phyloP scores from a whole-genome alignment of 2,329 filamentous ascomycete species.

The Penicillium vulpinum region DNA sequence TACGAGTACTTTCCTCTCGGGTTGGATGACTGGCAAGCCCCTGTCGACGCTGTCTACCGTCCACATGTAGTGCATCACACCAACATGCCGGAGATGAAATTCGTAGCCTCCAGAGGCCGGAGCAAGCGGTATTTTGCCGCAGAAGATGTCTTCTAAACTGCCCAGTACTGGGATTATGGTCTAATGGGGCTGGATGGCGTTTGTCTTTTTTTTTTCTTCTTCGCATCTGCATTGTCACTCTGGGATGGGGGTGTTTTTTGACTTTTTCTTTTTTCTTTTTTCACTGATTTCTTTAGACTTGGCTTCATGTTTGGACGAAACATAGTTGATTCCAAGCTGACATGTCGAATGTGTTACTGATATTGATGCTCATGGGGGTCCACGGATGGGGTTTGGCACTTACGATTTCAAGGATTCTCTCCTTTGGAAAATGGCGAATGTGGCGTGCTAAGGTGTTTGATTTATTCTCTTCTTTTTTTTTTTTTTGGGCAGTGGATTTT shows the following conservation, averaged over 20 bases:
- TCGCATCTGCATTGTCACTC: conserved; percentile 25
- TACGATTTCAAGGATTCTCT: neutral
- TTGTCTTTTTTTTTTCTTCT: conserved; percentile 3
- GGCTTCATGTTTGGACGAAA: conserved; percentile 5
- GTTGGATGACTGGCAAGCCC: conserved; percentile 87
- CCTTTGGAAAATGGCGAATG: conserved; percentile 9
- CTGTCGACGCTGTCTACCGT: conserved; percentile 84
- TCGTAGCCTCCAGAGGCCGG: conserved; percentile 64
- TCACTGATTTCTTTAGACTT: conserved; percentile 13
- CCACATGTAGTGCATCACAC: conserved; percentile 95
- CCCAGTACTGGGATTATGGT: neutral
- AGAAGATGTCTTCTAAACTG: conserved; percentile 48
- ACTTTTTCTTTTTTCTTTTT: conserved; percentile 5
- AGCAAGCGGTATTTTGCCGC: conserved; percentile 72
- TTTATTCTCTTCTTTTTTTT: neutral
- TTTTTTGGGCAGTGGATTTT: neutral
- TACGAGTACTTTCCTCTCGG: conserved; percentile 95
- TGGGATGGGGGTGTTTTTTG: conserved; percentile 6
- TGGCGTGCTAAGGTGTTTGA: conserved; percentile 16
- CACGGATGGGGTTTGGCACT: neutral
- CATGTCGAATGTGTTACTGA: conserved; percentile 1
- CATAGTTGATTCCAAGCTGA: conserved; percentile 1
- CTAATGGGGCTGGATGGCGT: conserved; percentile 11
- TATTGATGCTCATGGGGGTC: neutral
- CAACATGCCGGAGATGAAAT: conserved; percentile 67